phyloP scores from a whole-genome alignment of 2,329 filamentous ascomycete genomes.

The Botrytis hyacinthi region DNA sequence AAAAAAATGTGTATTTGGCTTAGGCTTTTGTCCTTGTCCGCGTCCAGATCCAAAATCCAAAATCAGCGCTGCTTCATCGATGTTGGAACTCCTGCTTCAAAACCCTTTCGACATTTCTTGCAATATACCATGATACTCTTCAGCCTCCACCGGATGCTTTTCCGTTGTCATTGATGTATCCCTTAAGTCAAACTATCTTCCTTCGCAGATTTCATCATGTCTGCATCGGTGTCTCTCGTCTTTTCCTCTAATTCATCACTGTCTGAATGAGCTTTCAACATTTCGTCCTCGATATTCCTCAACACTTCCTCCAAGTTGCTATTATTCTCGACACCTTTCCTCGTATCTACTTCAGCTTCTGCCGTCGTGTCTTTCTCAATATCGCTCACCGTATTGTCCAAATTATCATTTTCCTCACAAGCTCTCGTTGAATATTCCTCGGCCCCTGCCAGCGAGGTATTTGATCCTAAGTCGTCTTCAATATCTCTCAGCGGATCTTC shows the following conservation, averaged over 20 bases:
- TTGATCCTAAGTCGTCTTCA: slow-evolving; percentile 16
- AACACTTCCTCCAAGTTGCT: not conserved
- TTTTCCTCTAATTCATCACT: not conserved
- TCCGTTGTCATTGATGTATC: not conserved
- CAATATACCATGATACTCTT: not conserved
- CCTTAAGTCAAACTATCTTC: not conserved
- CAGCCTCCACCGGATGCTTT: not conserved
- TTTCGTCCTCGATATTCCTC: not conserved
- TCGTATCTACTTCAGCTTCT: not conserved
- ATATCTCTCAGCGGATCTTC: slow-evolving; percentile 31
- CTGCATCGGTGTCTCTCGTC: not conserved
- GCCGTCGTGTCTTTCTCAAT: not conserved
- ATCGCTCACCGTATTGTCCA: not conserved
- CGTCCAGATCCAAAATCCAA: not conserved
- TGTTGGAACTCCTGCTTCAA: not conserved
- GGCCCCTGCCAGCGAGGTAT: not conserved
- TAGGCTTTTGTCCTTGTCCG: not conserved
- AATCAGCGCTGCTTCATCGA: not conserved
- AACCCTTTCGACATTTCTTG: not conserved
- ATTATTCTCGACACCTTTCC: not conserved
- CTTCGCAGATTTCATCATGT: not conserved
- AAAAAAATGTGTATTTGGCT: not conserved
- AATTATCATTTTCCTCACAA: not conserved
- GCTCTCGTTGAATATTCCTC: not conserved
- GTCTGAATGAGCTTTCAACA: not conserved